Conservation (phyloP, 2,329 filamentous ascomycete species). For the Neopestalotiopsis sp. region DNA sequence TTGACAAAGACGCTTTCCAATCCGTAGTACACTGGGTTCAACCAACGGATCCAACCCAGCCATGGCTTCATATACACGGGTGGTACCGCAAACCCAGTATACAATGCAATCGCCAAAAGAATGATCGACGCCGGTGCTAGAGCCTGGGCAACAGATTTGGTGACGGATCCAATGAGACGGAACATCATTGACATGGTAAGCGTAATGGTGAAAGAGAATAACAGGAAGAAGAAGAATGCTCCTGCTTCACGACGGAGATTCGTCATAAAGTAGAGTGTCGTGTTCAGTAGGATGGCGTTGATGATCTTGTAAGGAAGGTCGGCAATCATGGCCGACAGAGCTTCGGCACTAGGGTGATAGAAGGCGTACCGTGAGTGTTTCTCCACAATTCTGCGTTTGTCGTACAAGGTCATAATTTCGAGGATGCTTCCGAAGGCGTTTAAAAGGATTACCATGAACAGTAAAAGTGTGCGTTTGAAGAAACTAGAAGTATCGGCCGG, state of each 20-base stretch:
- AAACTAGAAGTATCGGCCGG: constrained; percentile 49
- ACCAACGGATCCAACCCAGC: constrained; percentile 52
- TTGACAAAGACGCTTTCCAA: constrained; percentile 69
- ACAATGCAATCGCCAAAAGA: constrained; percentile 27
- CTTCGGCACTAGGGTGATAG: constrained; percentile 45
- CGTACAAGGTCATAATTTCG: constrained; percentile 30
- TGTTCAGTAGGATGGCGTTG: constrained; percentile 64
- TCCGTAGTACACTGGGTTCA: constrained; percentile 68
- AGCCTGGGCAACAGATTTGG: background rate
- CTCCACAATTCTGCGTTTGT: constrained; percentile 42
- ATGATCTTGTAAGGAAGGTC: constrained; percentile 67
- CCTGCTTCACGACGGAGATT: constrained; percentile 63
- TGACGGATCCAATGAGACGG: background rate
- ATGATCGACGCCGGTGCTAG: background rate
- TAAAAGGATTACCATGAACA: constrained; percentile 60
- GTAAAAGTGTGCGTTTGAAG: constrained; percentile 49
- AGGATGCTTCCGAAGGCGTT: constrained; percentile 52
- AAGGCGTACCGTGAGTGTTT: constrained; percentile 49
- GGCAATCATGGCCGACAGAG: constrained; percentile 66
- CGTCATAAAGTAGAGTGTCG: constrained; percentile 71
- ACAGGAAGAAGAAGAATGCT: constrained; percentile 65
- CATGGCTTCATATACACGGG: constrained; percentile 60
- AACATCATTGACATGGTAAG: background rate
- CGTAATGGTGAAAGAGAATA: constrained; percentile 26
- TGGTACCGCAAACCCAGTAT: constrained; percentile 54